Base-by-base conservation (phyloP, 495 filamentous ascomycete species). In the Annulohypoxylon nitens region DNA sequence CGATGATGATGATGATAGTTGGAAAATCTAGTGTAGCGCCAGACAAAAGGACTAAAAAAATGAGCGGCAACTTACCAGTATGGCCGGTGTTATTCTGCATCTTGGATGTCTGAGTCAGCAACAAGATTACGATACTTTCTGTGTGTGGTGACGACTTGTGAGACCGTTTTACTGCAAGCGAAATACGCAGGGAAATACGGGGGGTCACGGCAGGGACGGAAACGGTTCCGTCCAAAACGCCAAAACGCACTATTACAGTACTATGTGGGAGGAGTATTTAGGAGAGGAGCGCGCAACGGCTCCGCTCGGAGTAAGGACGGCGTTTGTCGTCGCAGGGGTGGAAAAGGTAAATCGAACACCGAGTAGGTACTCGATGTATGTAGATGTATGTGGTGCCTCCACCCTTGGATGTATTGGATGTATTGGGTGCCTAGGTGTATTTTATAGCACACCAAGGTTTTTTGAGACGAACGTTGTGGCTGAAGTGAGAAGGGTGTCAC, bases 251-350 rank as follows among this genome's bases (percentile, higher is more conserved):
- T 67, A 55, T 50, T 50, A 20, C 30, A 30, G 30, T 30, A 30
- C 30, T 30, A 30, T 30, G 30, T 30, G 30, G 30, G 30, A 30
- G 30, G 45, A 7, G 53, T 48, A 23, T 9, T 25, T 34, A 16
- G 18, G 37, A 37, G n/a, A 64, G 54, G 36, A 41, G 66, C 53
- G 53, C 55, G 62, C 33, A 59, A 64, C 67, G 48, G 67, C 67
- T 75, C 72, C 67, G 72, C 72, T 75, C 72, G 72, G 72, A 71
- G 60, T 64, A 75, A 70, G 67, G 67, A 75, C 64, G 63, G 72
- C 60, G 62, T 75, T 75, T 75, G 51, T 75, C 47, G 63, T 57
- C 54, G 63, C 67, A 70, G 62, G 72, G 72, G 64, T 66, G 36
- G 61, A 33, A 64, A 51, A 63, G 55, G 66, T 66, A 71, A 71